phyloP scores from a whole-genome alignment of 805 yeast species.

The Monosporozyma siamensis region DNA sequence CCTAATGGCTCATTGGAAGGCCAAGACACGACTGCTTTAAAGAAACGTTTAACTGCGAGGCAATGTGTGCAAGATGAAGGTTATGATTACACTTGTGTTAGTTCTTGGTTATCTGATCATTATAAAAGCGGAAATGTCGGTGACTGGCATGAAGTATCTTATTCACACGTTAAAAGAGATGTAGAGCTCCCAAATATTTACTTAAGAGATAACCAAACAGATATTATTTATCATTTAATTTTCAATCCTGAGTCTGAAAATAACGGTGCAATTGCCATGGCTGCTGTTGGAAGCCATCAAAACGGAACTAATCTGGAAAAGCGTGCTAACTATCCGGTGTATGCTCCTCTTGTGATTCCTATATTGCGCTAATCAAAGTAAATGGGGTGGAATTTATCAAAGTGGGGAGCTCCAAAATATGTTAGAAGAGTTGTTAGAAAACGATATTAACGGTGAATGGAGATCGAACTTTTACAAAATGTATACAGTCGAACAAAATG shows the following conservation, averaged over 20 bases:
- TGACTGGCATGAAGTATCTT: neutral
- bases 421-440: neutral
- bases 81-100: neutral
- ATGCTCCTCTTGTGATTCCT: neutral
- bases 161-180: neutral
- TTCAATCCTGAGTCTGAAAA: neutral
- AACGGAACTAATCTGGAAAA: neutral
- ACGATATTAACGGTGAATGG: neutral
- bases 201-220: neutral
- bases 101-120: neutral
- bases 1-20: slow-evolving; percentile 1
- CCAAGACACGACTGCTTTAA: neutral
- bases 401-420: neutral
- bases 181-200: neutral
- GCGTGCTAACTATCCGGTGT: neutral
- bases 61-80: neutral
- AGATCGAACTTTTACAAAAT: neutral
- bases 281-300: neutral
- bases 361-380: neutral
- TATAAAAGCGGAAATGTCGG: neutral
- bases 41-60: neutral
- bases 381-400: neutral
- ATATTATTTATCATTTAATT: neutral
- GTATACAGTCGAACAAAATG: neutral
- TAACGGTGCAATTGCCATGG: neutral